Evolutionary conservation across 345 rosid genomes (phyloP).

Genomic region (Xanthoceras sorbifolium): DNA sequence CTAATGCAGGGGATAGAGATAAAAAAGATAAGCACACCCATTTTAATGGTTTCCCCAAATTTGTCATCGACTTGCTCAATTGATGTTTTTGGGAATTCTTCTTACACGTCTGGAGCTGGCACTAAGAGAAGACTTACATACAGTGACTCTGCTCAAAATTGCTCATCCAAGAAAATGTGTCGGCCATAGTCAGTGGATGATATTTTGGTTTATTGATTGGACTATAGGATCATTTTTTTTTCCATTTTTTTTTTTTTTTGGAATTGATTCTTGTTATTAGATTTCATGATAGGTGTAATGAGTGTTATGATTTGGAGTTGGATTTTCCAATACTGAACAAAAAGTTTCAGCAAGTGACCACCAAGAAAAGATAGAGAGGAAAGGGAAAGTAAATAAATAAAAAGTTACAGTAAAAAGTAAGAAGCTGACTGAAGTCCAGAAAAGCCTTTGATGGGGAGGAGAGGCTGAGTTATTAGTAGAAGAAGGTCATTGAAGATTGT

Average conservation of each 20-base stretch:
- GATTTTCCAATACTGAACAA: constrained; percentile 31
- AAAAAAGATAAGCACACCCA: constrained; percentile 52
- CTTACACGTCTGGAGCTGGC: constrained; percentile 41
- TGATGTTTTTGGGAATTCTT: constrained; percentile 27
- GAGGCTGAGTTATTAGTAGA: constrained; percentile 20
- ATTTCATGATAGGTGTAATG: constrained; percentile 23
- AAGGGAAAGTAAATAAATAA: constrained; percentile 31
- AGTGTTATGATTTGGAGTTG: constrained; percentile 33
- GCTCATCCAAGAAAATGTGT: constrained; percentile 44
- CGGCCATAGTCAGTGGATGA: constrained; percentile 30
- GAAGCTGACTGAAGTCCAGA: constrained; percentile 35
- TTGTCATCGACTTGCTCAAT: constrained; percentile 29
- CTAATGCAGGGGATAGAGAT: constrained; percentile 57
- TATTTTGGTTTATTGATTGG: constrained; percentile 30
- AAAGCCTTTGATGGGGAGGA: constrained; percentile 32
- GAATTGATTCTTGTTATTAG: constrained; percentile 24
- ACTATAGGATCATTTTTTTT: background rate
- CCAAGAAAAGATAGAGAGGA: constrained; percentile 26
- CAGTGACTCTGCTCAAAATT: constrained; percentile 41
- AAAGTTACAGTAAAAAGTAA: constrained; percentile 27
- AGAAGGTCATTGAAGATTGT: constrained; percentile 31
- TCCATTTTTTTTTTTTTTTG: background rate
- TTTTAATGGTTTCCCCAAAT: constrained; percentile 21
- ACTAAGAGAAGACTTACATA: constrained; percentile 64
- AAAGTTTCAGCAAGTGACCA: constrained; percentile 24